These are phyloP conservation scores for Houttuynia cordata DNA, from an alignment of 164 flowering plant species.

Conservation along the genomic window DNA sequence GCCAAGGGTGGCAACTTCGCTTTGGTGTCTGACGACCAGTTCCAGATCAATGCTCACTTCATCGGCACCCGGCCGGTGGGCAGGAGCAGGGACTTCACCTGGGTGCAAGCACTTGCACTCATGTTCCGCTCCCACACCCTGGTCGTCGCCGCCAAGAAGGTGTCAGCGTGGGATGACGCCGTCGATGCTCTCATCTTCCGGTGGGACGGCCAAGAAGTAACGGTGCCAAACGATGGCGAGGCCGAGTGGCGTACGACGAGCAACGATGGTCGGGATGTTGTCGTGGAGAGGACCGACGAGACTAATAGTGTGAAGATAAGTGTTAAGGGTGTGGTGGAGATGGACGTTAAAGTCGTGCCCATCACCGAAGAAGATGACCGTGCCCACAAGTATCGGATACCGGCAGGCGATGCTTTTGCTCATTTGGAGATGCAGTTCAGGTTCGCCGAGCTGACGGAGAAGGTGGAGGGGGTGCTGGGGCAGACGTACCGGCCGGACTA, in stretches of 20 bases:
- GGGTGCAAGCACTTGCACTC: constrained; percentile 60
- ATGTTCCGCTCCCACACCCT: constrained; percentile 56
- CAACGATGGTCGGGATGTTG: constrained; percentile 21
- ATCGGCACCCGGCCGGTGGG: constrained; percentile 51
- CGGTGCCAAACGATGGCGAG: constrained; percentile 39
- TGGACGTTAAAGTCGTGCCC: constrained; percentile 40
- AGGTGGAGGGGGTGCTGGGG: constrained; percentile 59
- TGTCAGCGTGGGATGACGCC: constrained; percentile 44
- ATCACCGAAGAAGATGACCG: constrained; percentile 44
- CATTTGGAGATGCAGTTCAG: constrained; percentile 30
- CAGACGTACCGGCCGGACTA: constrained; percentile 56
- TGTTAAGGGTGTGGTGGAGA: constrained; percentile 30
- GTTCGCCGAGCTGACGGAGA: constrained; percentile 31
- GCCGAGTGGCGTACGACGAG: constrained; percentile 37
- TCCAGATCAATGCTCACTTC: constrained; percentile 56
- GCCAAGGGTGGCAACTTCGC: constrained; percentile 53
- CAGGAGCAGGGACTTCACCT: constrained; percentile 57
- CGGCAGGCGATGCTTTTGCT: constrained; percentile 39
- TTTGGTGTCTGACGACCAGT: constrained; percentile 44
- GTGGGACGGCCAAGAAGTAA: constrained; percentile 37
- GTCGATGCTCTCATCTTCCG: constrained; percentile 35
- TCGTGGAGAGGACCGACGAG: constrained; percentile 51
- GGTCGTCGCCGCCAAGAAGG: constrained; percentile 41
- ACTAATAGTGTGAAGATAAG: constrained; percentile 36
- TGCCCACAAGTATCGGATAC: constrained; percentile 52